Evolutionary conservation across 164 flowering plant species (phyloP).

Genomic region (Magnolia changhungtana): DNA sequence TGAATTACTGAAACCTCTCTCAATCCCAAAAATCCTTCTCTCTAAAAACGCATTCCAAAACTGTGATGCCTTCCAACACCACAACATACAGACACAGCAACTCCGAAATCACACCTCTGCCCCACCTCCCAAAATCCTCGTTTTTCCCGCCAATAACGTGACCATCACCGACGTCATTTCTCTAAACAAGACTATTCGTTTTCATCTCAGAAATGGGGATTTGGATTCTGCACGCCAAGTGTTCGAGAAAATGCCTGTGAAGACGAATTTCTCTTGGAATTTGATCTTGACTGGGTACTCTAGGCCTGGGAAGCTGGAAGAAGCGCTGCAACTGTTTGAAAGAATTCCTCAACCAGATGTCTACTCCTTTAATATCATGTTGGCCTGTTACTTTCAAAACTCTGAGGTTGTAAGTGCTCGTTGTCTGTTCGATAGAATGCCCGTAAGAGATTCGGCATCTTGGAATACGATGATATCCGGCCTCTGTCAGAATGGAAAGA

Average conservation of each 20-base stretch:
- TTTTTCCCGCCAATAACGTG: constrained; percentile 22
- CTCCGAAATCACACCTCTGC: neutral
- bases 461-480: constrained; percentile 37
- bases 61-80: constrained; percentile 12
- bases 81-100: neutral
- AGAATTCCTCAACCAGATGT: constrained; percentile 26
- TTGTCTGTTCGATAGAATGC: constrained; percentile 20
- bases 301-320: constrained; percentile 22
- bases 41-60: constrained; percentile 9
- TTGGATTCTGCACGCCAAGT: constrained; percentile 15
- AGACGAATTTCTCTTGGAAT: constrained; percentile 24
- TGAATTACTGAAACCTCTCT: constrained; percentile 8
- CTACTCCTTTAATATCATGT: constrained; percentile 24
- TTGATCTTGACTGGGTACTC: constrained; percentile 24
- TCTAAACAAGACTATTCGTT: constrained; percentile 14
- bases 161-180: constrained; percentile 6
- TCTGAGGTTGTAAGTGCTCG: constrained; percentile 17
- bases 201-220: constrained; percentile 15
- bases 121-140: neutral
- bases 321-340: constrained; percentile 22
- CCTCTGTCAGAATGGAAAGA: constrained; percentile 15
- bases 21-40: constrained; percentile 12
- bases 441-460: constrained; percentile 22
- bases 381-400: constrained; percentile 24
- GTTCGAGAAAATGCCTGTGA: constrained; percentile 20